Conservation (phyloP, 2,329 filamentous ascomycete species). For the Cladorrhinum sp. region DNA sequence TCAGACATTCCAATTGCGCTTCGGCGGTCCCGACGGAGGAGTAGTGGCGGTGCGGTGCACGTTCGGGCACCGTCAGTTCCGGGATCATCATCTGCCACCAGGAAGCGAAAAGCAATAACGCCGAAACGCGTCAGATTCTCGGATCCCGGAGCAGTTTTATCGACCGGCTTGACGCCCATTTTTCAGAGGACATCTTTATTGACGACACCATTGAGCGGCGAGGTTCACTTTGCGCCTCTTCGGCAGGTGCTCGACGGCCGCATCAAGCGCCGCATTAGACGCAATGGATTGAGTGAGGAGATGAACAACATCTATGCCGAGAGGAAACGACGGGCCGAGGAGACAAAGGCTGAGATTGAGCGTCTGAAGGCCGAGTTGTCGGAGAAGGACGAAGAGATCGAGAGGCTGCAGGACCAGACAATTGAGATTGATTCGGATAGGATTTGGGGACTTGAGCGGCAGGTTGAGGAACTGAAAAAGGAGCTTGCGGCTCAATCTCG, state of each 20-base stretch:
- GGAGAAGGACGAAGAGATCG: constrained; percentile 51
- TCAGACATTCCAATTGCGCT: constrained; percentile 53
- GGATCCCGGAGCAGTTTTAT: constrained; percentile 49
- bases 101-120: constrained; percentile 24
- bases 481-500: constrained; percentile 27
- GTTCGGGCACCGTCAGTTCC: constrained; percentile 13
- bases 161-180: constrained; percentile 58
- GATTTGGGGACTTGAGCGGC: constrained; percentile 36
- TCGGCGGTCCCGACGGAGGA: constrained; percentile 50
- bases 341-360: constrained; percentile 46
- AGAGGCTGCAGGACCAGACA: constrained; percentile 49
- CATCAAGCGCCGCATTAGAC: constrained; percentile 54
- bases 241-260: constrained; percentile 56
- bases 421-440: constrained; percentile 45
- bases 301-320: constrained; percentile 51
- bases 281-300: constrained; percentile 57
- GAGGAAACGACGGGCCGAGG: constrained; percentile 39
- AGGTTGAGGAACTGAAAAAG: constrained; percentile 34
- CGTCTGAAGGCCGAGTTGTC: constrained; percentile 48
- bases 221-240: constrained; percentile 47
- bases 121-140: constrained; percentile 56
- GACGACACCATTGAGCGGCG: constrained; percentile 30
- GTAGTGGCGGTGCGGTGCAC: constrained; percentile 9
- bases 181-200: constrained; percentile 44
- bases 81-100: constrained; percentile 4